A percentile compares a stretch with the other conserved stretches of the same genome.
phyloP scores from a whole-genome alignment of 352 stramenopile genomes.

The Peronospora destructor region DNA sequence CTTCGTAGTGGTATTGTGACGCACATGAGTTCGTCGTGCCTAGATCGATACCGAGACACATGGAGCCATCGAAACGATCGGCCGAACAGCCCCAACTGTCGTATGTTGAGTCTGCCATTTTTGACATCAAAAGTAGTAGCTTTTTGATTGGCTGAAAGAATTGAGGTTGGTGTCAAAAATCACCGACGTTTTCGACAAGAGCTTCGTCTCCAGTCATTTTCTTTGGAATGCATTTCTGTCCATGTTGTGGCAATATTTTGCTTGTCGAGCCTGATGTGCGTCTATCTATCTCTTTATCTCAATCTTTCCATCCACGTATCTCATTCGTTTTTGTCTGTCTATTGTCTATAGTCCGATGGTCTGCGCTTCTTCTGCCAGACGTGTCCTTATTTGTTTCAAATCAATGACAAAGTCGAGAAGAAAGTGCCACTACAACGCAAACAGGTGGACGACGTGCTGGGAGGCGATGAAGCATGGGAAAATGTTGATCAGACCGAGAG shows the following conservation, averaged over 20 bases:
- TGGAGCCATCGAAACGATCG: constrained; percentile 65
- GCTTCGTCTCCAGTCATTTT: background rate
- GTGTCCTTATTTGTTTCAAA: constrained; percentile 86
- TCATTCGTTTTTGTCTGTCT: constrained; percentile 3
- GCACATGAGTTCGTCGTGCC: constrained; percentile 99
- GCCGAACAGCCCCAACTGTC: constrained; percentile 70
- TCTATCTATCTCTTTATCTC: background rate
- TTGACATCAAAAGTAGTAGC: background rate
- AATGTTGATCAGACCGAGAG: constrained; percentile 97
- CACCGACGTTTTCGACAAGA: background rate
- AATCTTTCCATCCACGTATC: background rate
- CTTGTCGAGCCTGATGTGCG: constrained; percentile 82
- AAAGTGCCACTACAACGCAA: constrained; percentile 91
- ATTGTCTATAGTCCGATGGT: constrained; percentile 53
- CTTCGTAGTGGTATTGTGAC: background rate
- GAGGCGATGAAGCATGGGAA: constrained; percentile 95
- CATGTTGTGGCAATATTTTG: constrained; percentile 86
- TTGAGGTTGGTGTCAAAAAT: background rate
- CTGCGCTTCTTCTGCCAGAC: constrained; percentile 89
- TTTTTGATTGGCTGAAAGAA: constrained; percentile 13
- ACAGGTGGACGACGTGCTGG: constrained; percentile 97
- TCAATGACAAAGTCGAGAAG: constrained; percentile 85
- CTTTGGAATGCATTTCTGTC: constrained; percentile 82
- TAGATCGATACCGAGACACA: constrained; percentile 98
- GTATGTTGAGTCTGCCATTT: constrained; percentile 37